A percentile compares a stretch with the other conserved stretches of the same genome.
Conservation (phyloP, 169 alveolate genomes). For the Eimeria falciformis region DNA sequence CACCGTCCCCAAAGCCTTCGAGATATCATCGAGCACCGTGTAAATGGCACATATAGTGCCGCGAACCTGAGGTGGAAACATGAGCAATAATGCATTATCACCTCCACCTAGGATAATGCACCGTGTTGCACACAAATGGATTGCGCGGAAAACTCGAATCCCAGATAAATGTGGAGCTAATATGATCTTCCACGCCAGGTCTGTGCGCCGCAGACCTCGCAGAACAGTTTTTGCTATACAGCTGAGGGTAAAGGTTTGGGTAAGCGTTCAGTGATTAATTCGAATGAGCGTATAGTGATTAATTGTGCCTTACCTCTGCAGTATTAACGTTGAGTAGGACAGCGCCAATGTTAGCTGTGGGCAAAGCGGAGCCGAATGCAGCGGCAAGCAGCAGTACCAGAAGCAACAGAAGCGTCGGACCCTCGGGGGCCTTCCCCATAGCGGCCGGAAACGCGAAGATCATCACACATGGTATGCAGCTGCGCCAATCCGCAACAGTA, state of each 20-base stretch:
- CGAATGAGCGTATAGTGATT: too few relatives aligned
- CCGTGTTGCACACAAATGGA: too few relatives aligned
- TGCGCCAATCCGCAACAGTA: background rate
- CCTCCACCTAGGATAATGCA: too few relatives aligned
- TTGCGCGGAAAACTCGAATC: too few relatives aligned
- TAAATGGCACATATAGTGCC: slow-evolving; percentile 72
- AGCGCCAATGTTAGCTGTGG: slow-evolving; percentile 78
- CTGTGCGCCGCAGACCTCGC: too few relatives aligned
- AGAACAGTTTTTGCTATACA: background rate
- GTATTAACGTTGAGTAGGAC: slow-evolving; percentile 76
- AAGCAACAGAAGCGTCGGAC: slow-evolving; percentile 57
- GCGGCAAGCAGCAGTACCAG: slow-evolving; percentile 59
- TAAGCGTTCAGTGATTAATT: too few relatives aligned
- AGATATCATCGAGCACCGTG: slow-evolving; percentile 74
- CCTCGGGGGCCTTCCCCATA: slow-evolving; percentile 54
- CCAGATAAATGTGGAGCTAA: too few relatives aligned
- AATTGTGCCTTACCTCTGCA: slow-evolving; percentile 54
- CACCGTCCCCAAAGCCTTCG: slow-evolving; percentile 74
- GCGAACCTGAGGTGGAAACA: slow-evolving; percentile 4
- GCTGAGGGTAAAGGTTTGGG: background rate
- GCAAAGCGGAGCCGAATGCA: slow-evolving; percentile 68
- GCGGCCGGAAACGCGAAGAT: slow-evolving; percentile 29
- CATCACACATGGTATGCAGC: slow-evolving; percentile 53
- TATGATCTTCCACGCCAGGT: too few relatives aligned
- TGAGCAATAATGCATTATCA: too few relatives aligned